Base-by-base conservation (phyloP, 2,329 filamentous ascomycete genomes). In the Ascosphaera pollenicola region DNA sequence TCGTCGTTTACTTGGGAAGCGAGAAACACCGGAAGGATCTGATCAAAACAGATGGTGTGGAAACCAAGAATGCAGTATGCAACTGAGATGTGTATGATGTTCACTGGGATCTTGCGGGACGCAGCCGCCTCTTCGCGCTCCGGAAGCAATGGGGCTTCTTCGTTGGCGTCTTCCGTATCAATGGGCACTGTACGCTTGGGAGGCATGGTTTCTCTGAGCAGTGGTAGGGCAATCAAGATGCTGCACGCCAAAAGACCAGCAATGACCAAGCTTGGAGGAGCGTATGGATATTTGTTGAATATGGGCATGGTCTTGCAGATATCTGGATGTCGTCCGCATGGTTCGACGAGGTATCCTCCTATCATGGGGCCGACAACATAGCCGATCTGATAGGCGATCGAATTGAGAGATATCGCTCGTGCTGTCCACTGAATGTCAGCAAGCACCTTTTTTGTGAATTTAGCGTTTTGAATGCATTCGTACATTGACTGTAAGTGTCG, bases 351-450 rank as follows among this genome's bases (percentile, higher is more conserved):
- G 32, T 94, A 55, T 0, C 89, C 89, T 11, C 89, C 89, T n/a
- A 95, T 60, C 1, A 91, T 74, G 0, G 89, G 89, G 0, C 89
- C 89, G 0, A 85, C 89, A 44, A 98, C 93, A 35, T 81, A 82
- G 15, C 89, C 89, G 26, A 98, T 65, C 3, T 87, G 87, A 57
- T 98, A 98, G n/a, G 95, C 77, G 31, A 95, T 78, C 4, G 30
- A 32, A 32, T 32, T 0, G 89, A 89, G 34, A 98, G 64, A 61
- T 93, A 98, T 2, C n/a, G 30, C 30, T 32, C 30, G 30, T 13
- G 30, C 30, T 32, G 11, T 15, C 5, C 10, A n/a, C 4, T n/a
- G 6, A 13, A 13, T 28, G 30, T 32, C n/a, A 32, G 30, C n/a
- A 94, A 76, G 3, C 83, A 87, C 21, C 89, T 84, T 24, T 10